Evolutionary conservation across 805 yeast species (phyloP).

Genomic region (Saturnispora besseyi): DNA sequence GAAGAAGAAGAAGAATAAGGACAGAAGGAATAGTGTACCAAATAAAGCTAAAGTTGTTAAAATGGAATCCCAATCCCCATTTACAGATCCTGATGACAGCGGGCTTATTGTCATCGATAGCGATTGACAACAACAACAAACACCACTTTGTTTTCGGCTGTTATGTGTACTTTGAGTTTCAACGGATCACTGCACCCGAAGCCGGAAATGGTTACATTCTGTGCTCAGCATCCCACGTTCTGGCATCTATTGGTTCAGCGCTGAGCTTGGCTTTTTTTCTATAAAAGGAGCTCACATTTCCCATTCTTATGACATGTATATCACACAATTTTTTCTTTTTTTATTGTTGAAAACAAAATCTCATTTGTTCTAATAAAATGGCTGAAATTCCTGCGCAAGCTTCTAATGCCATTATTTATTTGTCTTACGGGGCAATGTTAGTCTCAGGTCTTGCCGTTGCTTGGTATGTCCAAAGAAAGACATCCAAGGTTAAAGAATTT

Average conservation of each 20-base stretch:
- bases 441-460: conserved; percentile 52
- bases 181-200: not conserved
- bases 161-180: no score
- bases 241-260: not conserved
- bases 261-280: not conserved
- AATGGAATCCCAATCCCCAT: not conserved
- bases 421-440: conserved; percentile 48
- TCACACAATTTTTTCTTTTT: no score
- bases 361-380: conserved; percentile 9
- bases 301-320: not conserved
- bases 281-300: not conserved
- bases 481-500: conserved; percentile 38
- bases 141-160: no score
- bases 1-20: not conserved
- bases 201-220: not conserved
- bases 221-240: not conserved
- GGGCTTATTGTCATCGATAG: conserved; percentile 10
- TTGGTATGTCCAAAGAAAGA: conserved; percentile 37
- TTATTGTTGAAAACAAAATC: not conserved
- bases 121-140: conserved; percentile 2
- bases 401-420: conserved; percentile 55
- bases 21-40: conserved; percentile 9
- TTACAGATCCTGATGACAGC: conserved; percentile 8
- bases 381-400: conserved; percentile 34
- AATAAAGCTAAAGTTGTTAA: not conserved